These are phyloP conservation scores for Talinum fruticosum DNA, from an alignment of 148 eudicot species.

Conservation along the genomic window DNA sequence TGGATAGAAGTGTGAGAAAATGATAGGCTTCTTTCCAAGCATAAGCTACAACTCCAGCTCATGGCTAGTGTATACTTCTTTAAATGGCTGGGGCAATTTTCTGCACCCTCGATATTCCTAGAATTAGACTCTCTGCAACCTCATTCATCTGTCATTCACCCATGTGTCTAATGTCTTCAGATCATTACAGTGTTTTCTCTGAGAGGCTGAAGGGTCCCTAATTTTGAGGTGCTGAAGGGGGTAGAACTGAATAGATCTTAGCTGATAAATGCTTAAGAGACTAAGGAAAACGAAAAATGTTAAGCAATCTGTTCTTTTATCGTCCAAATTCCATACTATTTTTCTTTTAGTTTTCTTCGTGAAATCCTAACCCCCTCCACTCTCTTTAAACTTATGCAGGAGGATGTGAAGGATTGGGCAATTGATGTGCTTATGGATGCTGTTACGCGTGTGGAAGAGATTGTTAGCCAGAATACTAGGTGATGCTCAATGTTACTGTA, in stretches of 20 bases:
- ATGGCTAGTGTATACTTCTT: too few species aligned
- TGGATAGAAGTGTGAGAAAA: too few species aligned
- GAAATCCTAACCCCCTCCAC: slow-evolving; percentile 1
- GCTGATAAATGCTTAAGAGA: background rate
- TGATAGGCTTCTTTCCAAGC: too few species aligned
- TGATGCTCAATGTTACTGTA: slow-evolving; percentile 9
- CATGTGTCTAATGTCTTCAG: too few species aligned
- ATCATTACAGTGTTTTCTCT: background rate
- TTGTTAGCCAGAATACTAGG: slow-evolving; percentile 22
- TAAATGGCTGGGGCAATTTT: too few species aligned
- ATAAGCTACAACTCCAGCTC: too few species aligned
- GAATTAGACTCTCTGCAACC: too few species aligned
- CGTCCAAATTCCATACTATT: background rate
- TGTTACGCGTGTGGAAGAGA: slow-evolving; percentile 40
- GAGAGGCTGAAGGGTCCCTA: background rate
- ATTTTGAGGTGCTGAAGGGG: background rate
- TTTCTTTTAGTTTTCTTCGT: background rate
- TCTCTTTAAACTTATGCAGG: slow-evolving; percentile 29
- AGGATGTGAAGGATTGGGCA: slow-evolving; percentile 50
- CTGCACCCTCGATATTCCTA: too few species aligned
- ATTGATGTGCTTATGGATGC: slow-evolving; percentile 50
- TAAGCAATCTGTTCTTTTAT: background rate
- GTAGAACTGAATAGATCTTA: background rate
- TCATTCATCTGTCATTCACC: too few species aligned
- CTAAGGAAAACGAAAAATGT: background rate